These are phyloP conservation scores for Pichia sp. DNA, from an alignment of 1,139 yeast genomes.

Conservation along the genomic window DNA sequence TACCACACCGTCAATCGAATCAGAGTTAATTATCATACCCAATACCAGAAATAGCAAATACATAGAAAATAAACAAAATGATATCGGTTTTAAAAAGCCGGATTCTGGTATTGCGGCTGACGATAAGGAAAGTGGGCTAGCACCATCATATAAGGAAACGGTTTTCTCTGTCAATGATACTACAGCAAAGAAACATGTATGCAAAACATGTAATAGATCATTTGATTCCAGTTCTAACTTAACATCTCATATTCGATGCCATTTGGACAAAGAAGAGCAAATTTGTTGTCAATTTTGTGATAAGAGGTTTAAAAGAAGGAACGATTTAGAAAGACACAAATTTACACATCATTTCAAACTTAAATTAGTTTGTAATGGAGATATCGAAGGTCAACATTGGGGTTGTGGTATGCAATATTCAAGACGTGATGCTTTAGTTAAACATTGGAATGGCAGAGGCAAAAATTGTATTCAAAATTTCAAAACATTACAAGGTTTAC, in stretches of 20 bases:
- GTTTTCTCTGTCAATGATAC: too few species aligned
- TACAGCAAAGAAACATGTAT: not conserved
- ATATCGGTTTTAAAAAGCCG: too few species aligned
- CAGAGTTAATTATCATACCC: too few species aligned
- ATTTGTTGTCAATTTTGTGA: conserved; percentile 47
- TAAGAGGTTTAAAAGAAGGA: conserved; percentile 85
- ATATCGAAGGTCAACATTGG: conserved; percentile 61
- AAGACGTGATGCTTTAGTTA: conserved; percentile 87
- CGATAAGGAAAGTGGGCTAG: too few species aligned
- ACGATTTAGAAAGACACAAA: conserved; percentile 84
- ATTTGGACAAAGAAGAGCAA: not conserved
- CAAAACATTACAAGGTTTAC: not conserved
- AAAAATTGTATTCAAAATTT: conserved; percentile 68
- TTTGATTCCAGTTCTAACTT: conserved; percentile 1
- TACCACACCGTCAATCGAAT: too few species aligned
- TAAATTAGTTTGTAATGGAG: conserved; percentile 21
- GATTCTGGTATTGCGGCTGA: too few species aligned
- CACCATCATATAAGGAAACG: too few species aligned
- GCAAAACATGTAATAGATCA: not conserved
- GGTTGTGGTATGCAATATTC: conserved; percentile 95
- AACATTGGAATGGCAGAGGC: conserved; percentile 94
- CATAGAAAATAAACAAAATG: too few species aligned
- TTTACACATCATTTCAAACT: conserved; percentile 56
- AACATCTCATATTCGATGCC: conserved; percentile 6
- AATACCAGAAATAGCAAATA: too few species aligned